Conservation (phyloP, 371 early-diverging fungal genomes). For the Mucor lusitanicus region DNA sequence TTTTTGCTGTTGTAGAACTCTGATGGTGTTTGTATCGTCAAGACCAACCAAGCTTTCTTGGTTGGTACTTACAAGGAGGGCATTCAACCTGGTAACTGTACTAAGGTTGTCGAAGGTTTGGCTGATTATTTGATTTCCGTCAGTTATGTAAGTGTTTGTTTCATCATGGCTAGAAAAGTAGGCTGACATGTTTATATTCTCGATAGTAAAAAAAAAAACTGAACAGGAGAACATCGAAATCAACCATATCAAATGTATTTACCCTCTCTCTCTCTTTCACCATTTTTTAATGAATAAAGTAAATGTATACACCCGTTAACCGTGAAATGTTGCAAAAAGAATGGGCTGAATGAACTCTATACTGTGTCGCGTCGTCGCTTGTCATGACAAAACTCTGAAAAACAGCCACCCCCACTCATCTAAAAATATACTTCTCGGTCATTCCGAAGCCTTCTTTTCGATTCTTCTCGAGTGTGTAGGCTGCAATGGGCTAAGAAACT, state of each 20-base stretch:
- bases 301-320: neutral
- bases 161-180: neutral
- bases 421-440: neutral
- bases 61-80: constrained; percentile 73
- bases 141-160: constrained; percentile 60
- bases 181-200: neutral
- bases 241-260: neutral
- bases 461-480: neutral
- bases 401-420: neutral
- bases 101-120: constrained; percentile 76
- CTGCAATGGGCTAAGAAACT: neutral
- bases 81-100: constrained; percentile 76
- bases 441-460: constrained; percentile 1
- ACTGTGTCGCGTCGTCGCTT: neutral
- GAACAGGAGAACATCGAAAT: neutral
- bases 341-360: neutral
- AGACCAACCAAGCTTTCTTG: constrained; percentile 83
- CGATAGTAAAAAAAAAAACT: neutral
- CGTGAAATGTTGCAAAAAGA: neutral
- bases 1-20: constrained; percentile 49
- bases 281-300: neutral
- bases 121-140: constrained; percentile 81
- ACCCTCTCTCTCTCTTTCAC: neutral
- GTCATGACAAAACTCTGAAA: neutral
- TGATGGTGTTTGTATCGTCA: constrained; percentile 74